Percentiles rank a stretch among this genome's conserved stretches.
These are phyloP conservation scores for Xylaria sp. DNA, from an alignment of 2,329 filamentous ascomycete species.

Conservation along the genomic window DNA sequence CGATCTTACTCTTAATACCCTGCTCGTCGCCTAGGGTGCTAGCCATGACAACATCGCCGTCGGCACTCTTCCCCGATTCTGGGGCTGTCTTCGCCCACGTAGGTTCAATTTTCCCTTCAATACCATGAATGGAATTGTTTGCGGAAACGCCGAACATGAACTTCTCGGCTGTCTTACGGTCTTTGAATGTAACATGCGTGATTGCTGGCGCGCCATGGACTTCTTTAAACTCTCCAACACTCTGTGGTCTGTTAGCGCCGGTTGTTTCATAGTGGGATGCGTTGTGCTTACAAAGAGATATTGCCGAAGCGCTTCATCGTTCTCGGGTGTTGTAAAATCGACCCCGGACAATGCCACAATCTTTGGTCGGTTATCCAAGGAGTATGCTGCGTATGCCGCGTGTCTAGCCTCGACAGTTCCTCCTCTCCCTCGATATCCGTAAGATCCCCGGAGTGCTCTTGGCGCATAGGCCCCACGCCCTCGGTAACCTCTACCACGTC, in stretches of 20 bases:
- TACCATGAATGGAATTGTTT: constrained; percentile 68
- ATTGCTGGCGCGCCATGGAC: constrained; percentile 61
- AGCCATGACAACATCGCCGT: constrained; percentile 40
- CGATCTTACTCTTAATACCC: constrained; percentile 38
- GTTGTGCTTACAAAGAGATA: constrained; percentile 71
- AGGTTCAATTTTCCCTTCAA: constrained; percentile 72
- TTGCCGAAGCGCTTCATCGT: constrained; percentile 76
- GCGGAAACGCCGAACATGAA: constrained; percentile 67
- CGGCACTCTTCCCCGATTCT: constrained; percentile 36
- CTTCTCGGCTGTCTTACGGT: constrained; percentile 77
- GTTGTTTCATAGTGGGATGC: constrained; percentile 22
- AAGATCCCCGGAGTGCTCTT: constrained; percentile 55
- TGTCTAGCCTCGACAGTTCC: constrained; percentile 52
- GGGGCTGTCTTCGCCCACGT: constrained; percentile 65
- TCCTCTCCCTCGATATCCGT: constrained; percentile 59
- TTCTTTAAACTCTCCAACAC: constrained; percentile 70
- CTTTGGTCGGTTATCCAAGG: constrained; percentile 80
- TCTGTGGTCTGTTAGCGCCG: constrained; percentile 55
- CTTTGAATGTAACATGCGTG: constrained; percentile 71
- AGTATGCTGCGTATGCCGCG: constrained; percentile 70
- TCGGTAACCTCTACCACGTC: constrained; percentile 54
- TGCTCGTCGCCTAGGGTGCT: constrained; percentile 43
- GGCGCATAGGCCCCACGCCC: constrained; percentile 52
- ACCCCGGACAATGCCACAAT: constrained; percentile 72
- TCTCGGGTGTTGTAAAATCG: constrained; percentile 69